Evolutionary conservation across 352 stramenopile genomes (phyloP).

Genomic region (Globisporangium echinulatum): DNA sequence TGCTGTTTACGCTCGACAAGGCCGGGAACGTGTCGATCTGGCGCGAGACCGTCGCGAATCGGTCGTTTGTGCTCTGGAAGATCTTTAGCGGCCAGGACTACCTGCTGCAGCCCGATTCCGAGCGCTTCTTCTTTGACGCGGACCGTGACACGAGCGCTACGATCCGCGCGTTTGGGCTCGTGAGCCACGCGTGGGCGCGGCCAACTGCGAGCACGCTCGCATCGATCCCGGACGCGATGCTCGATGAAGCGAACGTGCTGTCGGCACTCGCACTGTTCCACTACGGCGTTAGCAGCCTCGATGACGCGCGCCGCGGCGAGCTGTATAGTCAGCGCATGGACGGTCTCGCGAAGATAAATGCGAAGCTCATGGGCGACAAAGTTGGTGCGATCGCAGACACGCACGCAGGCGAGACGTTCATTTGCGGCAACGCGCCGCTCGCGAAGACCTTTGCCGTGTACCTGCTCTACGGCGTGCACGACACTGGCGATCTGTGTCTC

Average conservation of each 20-base stretch:
- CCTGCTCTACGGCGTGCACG: constrained; percentile 55
- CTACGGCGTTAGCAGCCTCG: constrained; percentile 52
- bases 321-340: constrained; percentile 67
- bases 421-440: constrained; percentile 49
- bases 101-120: constrained; percentile 11
- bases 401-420: constrained; percentile 53
- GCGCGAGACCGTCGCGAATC: constrained; percentile 45
- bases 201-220: constrained; percentile 6
- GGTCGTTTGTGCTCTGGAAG: constrained; percentile 73
- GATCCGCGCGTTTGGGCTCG: constrained; percentile 25
- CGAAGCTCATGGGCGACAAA: constrained; percentile 51
- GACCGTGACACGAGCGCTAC: not conserved
- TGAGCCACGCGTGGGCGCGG: constrained; percentile 22
- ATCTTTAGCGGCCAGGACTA: constrained; percentile 35
- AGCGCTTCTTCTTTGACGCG: constrained; percentile 15
- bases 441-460: constrained; percentile 62
- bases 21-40: constrained; percentile 66
- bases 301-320: constrained; percentile 47
- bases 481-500: constrained; percentile 66
- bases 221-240: constrained; percentile 40
- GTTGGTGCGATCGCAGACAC: constrained; percentile 51
- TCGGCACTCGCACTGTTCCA: constrained; percentile 65
- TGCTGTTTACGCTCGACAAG: constrained; percentile 72
- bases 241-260: constrained; percentile 67
- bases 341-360: constrained; percentile 48